phyloP scores from a whole-genome alignment of 108 stramenopile species.

The Skeletonema potamos region DNA sequence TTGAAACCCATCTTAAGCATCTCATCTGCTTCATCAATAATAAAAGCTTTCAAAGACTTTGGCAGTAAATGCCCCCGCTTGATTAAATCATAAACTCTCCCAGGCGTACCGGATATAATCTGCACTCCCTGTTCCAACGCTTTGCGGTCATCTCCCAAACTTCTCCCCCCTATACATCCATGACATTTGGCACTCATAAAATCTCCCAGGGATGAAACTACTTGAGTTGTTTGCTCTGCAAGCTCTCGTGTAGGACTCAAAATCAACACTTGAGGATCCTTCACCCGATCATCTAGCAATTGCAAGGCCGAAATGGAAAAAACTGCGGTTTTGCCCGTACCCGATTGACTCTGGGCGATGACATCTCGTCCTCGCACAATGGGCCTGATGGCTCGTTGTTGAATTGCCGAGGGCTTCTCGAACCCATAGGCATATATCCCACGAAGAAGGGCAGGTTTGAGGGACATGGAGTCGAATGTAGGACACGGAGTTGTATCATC shows the following conservation, averaged over 20 bases:
- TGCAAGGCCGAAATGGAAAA: constrained; percentile 96
- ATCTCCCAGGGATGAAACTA: constrained; percentile 91
- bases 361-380: constrained; percentile 94
- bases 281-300: constrained; percentile 70
- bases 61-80: constrained; percentile 87
- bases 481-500: constrained; percentile 65
- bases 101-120: constrained; percentile 97
- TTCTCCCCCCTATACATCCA: constrained; percentile 97
- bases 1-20: constrained; percentile 98
- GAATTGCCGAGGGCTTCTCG: constrained; percentile 97
- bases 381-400: constrained; percentile 97
- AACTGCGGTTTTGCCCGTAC: constrained; percentile 97
- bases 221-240: constrained; percentile 97
- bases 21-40: constrained; percentile 99
- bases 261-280: constrained; percentile 91
- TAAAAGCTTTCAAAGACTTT: constrained; percentile 79
- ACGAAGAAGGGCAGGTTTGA: constrained; percentile 73
- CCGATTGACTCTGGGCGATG: constrained; percentile 96
- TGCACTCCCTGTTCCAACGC: constrained; percentile 90
- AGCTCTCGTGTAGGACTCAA: constrained; percentile 97
- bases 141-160: constrained; percentile 92
- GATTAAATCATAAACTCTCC: constrained; percentile 98
- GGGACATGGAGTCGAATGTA: constrained; percentile 84
- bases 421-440: constrained; percentile 98
- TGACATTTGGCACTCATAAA: constrained; percentile 98